These are phyloP conservation scores for Falciphora oryzae DNA, from an alignment of 2,329 filamentous ascomycete genomes.

Conservation along the genomic window DNA sequence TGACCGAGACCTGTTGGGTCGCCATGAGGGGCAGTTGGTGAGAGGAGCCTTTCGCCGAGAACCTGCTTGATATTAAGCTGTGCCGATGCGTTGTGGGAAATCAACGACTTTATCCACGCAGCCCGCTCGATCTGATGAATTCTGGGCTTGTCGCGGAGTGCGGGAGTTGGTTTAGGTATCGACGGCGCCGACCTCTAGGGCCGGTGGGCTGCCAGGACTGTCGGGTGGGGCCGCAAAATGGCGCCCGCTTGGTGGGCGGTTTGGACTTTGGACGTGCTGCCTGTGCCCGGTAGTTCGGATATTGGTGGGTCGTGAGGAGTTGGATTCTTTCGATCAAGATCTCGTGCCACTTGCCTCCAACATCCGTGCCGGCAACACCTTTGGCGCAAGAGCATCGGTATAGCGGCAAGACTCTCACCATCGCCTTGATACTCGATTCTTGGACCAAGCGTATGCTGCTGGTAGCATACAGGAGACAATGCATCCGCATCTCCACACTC, in stretches of 20 bases:
- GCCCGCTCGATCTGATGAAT: too few relatives aligned
- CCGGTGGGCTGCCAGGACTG: not conserved
- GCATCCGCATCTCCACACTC: conserved; percentile 96
- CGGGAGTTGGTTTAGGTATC: not conserved
- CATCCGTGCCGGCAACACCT: too few relatives aligned
- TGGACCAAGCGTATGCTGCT: not conserved
- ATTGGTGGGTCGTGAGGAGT: not conserved
- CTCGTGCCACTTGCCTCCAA: not conserved
- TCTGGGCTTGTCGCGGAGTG: too few relatives aligned
- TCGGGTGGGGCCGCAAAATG: not conserved
- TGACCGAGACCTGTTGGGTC: conserved; percentile 37
- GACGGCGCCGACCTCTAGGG: not conserved
- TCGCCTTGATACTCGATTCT: not conserved
- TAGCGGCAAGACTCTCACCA: not conserved
- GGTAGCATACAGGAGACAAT: conserved; percentile 49
- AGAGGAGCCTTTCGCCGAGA: not conserved
- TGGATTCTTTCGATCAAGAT: not conserved
- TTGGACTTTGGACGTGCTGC: too few relatives aligned
- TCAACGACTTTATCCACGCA: too few relatives aligned
- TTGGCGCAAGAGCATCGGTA: not conserved
- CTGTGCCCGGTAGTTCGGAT: not conserved
- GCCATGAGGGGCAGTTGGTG: conserved; percentile 35
- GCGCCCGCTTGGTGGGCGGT: too few relatives aligned
- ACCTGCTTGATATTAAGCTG: not conserved
- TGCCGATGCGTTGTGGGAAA: not conserved